Base-by-base conservation (phyloP, 306 rosid genomes). In the Sindora glabra region DNA sequence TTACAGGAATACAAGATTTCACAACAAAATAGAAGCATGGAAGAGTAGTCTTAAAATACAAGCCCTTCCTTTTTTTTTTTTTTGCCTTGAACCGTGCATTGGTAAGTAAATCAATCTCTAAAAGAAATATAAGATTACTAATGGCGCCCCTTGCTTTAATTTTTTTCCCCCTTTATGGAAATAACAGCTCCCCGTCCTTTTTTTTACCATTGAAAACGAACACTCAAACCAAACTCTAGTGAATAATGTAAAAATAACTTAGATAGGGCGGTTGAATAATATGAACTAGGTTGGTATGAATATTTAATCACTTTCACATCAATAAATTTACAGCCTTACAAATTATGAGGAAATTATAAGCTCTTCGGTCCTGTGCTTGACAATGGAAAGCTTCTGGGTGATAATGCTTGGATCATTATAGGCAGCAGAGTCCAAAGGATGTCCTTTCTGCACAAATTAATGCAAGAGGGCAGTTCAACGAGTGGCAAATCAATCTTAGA, bases 381-480 rank as follows among this genome's bases (percentile, higher is more conserved):
- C 45, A 45, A 86, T 66, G 23, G 95, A 96, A 62, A 89, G 95
- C 80, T 65, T 74, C 77, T 82, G 74, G 86, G 85, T 78, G 81
- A 86, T 79, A 72, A 66, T 32, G 68, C 85, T 72, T 44, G 99
- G 99, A 81, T 92, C 99, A 53, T 48, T 82, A 60, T 84, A 92
- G 4, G 87, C 82, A 52, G 85, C 85, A 54, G 94, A 69, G 72
- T 92, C 96, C 41, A 87, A 55, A 16, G 99, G 85, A 68, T 77
- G 60, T 38, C 95, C 96, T 64, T 79, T 78, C 99, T 92, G 96
- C 85, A 70, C 18, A 65, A 73, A 65, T 56, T 32, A 27, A 68
- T 48, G 30, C 65, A 24, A 69, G 50, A 56, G 54, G 19, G 48
- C 37, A 63, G 37, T 33, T 26, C 53, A 64, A 56, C 53, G 54